Percentiles rank a stretch among this genome's conserved stretches.
Evolutionary conservation across 306 rosid species (phyloP).

Genomic region (Gastrolobium villosum): DNA sequence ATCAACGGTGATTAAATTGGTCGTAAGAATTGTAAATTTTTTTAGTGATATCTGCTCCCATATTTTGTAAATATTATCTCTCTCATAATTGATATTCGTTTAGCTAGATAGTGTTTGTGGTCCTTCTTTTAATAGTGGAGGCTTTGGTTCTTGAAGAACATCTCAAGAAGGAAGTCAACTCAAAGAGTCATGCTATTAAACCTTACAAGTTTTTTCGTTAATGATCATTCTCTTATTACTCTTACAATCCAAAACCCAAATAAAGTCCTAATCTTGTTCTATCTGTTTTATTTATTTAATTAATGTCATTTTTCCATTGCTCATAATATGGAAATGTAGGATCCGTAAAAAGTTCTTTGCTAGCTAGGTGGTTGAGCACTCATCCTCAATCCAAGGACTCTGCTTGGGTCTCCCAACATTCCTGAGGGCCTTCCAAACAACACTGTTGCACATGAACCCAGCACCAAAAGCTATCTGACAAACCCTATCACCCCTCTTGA

Average conservation of each 20-base stretch:
- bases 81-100: too few species aligned
- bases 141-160: too few species aligned
- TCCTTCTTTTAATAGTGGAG: too few species aligned
- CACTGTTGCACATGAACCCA: conserved; percentile 64
- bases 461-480: conserved; percentile 67
- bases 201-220: background rate
- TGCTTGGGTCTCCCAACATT: conserved; percentile 48
- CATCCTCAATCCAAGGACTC: conserved; percentile 64
- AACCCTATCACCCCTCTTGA: conserved; percentile 61
- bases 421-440: conserved; percentile 67
- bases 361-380: background rate
- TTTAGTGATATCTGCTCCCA: too few species aligned
- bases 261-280: background rate
- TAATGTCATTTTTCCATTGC: background rate
- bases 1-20: too few species aligned
- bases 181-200: background rate
- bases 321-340: background rate
- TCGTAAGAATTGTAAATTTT: too few species aligned
- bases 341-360: background rate
- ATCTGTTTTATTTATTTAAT: background rate
- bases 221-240: background rate
- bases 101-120: too few species aligned
- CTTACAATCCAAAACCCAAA: background rate
- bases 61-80: too few species aligned
- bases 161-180: too few species aligned